A percentile compares a stretch with the other conserved stretches of the same genome.
Evolutionary conservation across 23 red algal genomes (phyloP).

Genomic region (Porphyridium purpureum): DNA sequence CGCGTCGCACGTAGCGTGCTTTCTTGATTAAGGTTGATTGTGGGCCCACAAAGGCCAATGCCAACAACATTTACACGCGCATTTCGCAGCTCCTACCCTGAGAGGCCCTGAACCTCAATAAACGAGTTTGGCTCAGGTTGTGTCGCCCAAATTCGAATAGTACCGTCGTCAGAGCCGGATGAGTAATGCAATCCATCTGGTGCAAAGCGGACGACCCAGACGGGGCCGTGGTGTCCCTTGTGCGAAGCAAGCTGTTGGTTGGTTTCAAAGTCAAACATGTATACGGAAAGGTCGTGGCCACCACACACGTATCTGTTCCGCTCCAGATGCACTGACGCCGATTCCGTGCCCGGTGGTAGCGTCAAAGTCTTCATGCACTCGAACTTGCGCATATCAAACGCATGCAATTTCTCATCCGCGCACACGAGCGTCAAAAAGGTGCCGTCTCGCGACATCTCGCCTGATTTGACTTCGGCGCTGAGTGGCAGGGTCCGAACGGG

Average conservation of each 20-base stretch:
- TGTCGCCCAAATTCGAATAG: conserved; percentile 66
- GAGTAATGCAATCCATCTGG: conserved; percentile 65
- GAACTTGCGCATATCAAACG: not conserved
- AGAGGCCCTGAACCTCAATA: too few species aligned
- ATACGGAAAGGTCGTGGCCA: conserved; percentile 48
- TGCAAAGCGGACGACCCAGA: conserved; percentile 60
- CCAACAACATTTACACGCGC: too few species aligned
- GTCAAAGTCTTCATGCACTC: not conserved
- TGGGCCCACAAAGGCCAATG: too few species aligned
- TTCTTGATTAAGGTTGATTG: too few species aligned
- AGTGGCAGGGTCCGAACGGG: conserved; percentile 16
- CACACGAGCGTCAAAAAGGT: conserved; percentile 33
- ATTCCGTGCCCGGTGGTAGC: conserved; percentile 10
- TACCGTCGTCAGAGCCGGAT: conserved; percentile 65
- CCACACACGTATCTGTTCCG: conserved; percentile 38
- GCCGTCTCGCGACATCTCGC: conserved; percentile 39
- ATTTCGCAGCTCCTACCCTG: too few species aligned
- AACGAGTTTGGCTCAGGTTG: not conserved
- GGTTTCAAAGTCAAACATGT: conserved; percentile 20
- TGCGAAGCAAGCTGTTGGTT: conserved; percentile 21
- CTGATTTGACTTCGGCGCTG: conserved; percentile 27
- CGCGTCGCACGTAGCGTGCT: too few species aligned
- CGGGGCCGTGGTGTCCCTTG: conserved; percentile 81
- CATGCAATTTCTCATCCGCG: conserved; percentile 28
- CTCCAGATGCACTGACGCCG: conserved; percentile 31